A percentile compares a stretch with the other conserved stretches of the same genome.
These are phyloP conservation scores for Pythium diclinum DNA, from an alignment of 352 stramenopile species.

Conservation along the genomic window DNA sequence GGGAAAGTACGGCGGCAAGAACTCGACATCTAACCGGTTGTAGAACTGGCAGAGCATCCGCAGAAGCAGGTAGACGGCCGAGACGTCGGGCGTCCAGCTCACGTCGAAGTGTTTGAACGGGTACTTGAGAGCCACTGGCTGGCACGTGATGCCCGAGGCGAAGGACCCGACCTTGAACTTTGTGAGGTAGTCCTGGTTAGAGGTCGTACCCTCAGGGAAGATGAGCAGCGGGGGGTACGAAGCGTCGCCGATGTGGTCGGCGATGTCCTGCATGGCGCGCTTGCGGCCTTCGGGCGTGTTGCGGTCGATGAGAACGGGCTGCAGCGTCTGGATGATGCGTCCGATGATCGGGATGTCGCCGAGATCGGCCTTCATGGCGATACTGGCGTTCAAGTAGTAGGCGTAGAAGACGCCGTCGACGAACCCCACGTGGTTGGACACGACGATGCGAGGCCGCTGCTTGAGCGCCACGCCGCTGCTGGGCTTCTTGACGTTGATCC, in stretches of 20 bases:
- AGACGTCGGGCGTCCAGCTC: slow-evolving; percentile 61
- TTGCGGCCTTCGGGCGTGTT: slow-evolving; percentile 45
- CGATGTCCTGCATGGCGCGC: slow-evolving; percentile 60
- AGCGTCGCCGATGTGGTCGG: slow-evolving; percentile 41
- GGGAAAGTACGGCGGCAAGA: slow-evolving; percentile 54
- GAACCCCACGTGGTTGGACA: slow-evolving; percentile 73
- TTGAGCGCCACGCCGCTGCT: slow-evolving; percentile 26
- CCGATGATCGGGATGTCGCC: slow-evolving; percentile 52
- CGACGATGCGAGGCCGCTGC: slow-evolving; percentile 42
- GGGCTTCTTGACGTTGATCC: slow-evolving; percentile 47
- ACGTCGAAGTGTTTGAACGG: slow-evolving; percentile 74
- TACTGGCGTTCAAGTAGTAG: slow-evolving; percentile 49
- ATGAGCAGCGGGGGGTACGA: slow-evolving; percentile 59
- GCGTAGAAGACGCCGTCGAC: slow-evolving; percentile 65
- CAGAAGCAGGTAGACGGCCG: slow-evolving; percentile 45
- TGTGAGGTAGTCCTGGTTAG: slow-evolving; percentile 61
- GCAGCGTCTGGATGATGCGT: slow-evolving; percentile 51
- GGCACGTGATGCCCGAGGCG: slow-evolving; percentile 48
- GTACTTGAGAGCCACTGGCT: slow-evolving; percentile 61
- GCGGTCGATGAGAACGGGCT: slow-evolving; percentile 67
- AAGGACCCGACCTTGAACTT: slow-evolving; percentile 81
- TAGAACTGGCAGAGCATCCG: slow-evolving; percentile 72
- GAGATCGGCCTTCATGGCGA: slow-evolving; percentile 75
- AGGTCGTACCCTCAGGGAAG: slow-evolving; percentile 73
- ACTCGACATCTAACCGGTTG: slow-evolving; percentile 59